Evolutionary conservation across 2,329 filamentous ascomycete genomes (phyloP).

Genomic region (Sporothrix phasma): DNA sequence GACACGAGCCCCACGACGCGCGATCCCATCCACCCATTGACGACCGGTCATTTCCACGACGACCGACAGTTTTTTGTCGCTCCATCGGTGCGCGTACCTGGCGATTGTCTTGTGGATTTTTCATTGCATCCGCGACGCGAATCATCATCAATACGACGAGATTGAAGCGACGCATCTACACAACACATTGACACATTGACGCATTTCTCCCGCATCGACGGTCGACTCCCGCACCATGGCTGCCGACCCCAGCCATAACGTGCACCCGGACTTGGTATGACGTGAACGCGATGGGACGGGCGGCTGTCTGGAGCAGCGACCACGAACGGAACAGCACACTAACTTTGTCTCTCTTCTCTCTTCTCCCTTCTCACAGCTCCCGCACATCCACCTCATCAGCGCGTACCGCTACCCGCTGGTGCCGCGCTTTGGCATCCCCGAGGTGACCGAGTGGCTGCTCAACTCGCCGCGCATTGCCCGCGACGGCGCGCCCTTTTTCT

Average conservation of each 20-base stretch:
- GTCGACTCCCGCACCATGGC: constrained; percentile 18
- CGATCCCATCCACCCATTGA: constrained; percentile 1
- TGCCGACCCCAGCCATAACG: constrained; percentile 28
- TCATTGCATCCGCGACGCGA: constrained; percentile 3
- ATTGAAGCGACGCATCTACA: not conserved
- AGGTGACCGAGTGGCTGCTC: constrained; percentile 75
- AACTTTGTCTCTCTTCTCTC: not conserved
- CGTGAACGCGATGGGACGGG: not conserved
- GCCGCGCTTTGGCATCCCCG: constrained; percentile 59
- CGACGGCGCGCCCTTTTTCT: constrained; percentile 78
- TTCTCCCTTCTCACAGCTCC: constrained; percentile 46
- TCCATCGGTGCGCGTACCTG: not conserved
- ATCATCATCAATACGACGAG: not conserved
- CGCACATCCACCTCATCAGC: constrained; percentile 84
- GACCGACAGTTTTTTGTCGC: not conserved
- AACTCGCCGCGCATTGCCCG: constrained; percentile 77
- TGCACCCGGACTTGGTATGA: constrained; percentile 27
- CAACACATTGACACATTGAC: not conserved
- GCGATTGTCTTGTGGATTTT: not conserved
- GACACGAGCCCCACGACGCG: constrained; percentile 3
- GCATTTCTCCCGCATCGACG: not conserved
- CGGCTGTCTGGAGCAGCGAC: no score
- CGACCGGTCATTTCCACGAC: not conserved
- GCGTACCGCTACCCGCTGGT: constrained; percentile 69
- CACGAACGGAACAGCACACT: not conserved